Evolutionary conservation across 805 yeast genomes (phyloP).

Genomic region (Priceomyces melissophilus): DNA sequence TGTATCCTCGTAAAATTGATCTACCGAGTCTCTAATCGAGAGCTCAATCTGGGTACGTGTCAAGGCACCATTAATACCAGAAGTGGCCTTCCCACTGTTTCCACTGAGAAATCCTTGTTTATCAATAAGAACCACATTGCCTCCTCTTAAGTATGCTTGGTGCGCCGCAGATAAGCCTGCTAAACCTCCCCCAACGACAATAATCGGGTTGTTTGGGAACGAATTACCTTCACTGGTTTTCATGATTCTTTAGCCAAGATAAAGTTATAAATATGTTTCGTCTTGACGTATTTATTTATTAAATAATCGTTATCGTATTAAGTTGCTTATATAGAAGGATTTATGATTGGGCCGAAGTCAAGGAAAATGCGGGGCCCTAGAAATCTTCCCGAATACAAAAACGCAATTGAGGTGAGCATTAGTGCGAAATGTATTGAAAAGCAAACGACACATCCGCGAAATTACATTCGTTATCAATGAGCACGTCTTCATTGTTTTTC

Average conservation of each 20-base stretch:
- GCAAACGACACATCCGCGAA: conserved; percentile 75
- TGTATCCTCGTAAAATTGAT: conserved; percentile 63
- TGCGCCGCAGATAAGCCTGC: conserved; percentile 65
- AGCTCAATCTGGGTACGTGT: conserved; percentile 56
- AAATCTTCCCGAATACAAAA: neutral
- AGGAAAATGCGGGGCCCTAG: conserved; percentile 1
- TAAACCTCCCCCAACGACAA: conserved; percentile 63
- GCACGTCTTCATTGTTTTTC: conserved; percentile 65
- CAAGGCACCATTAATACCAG: conserved; percentile 70
- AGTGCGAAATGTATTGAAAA: conserved; percentile 91
- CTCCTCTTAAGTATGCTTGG: conserved; percentile 51
- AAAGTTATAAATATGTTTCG: no score
- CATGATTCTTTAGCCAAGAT: neutral
- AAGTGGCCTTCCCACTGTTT: conserved; percentile 64
- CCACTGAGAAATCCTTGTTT: conserved; percentile 62
- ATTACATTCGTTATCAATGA: conserved; percentile 70
- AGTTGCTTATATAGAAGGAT: conserved; percentile 2
- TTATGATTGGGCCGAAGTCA: conserved; percentile 1
- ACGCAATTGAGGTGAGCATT: neutral
- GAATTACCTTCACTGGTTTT: neutral
- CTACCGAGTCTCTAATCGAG: conserved; percentile 53
- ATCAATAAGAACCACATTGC: conserved; percentile 52
- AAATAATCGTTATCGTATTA: neutral
- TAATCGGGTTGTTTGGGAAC: conserved; percentile 35
- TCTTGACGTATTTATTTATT: neutral